phyloP scores from a whole-genome alignment of 345 rosid genomes.

The Sisymbrium altissimum region DNA sequence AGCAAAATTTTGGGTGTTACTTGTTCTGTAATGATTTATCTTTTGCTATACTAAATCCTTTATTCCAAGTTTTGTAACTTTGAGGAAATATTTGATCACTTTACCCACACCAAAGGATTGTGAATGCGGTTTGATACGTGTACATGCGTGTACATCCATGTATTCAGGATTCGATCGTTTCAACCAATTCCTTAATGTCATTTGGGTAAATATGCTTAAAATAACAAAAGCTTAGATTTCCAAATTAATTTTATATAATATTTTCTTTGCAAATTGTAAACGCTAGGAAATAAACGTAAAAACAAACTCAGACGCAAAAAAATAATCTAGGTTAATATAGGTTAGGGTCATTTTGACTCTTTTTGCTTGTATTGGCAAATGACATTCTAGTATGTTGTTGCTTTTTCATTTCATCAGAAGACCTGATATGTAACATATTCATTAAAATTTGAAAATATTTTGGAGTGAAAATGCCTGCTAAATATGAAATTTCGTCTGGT shows the following conservation, averaged over 20 bases:
- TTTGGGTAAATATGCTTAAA: neutral
- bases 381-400: neutral
- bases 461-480: neutral
- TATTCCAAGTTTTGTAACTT: neutral
- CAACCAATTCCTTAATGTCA: neutral
- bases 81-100: slow-evolving; percentile 1
- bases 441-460: neutral
- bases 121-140: neutral
- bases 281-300: neutral
- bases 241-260: neutral
- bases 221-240: neutral
- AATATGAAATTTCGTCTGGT: too few species aligned
- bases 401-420: neutral
- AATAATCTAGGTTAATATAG: neutral
- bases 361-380: neutral
- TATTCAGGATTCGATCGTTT: neutral
- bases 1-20: slow-evolving; percentile 21
- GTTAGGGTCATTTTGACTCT: neutral
- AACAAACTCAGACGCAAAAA: neutral
- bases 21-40: neutral
- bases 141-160: slow-evolving; percentile 1
- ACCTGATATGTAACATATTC: neutral
- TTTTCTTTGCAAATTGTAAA: neutral
- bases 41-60: neutral
- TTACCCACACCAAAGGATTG: neutral